Evolutionary conservation across 768 basidiomycete genomes (phyloP).

Genomic region (Atractiella rhizophila): DNA sequence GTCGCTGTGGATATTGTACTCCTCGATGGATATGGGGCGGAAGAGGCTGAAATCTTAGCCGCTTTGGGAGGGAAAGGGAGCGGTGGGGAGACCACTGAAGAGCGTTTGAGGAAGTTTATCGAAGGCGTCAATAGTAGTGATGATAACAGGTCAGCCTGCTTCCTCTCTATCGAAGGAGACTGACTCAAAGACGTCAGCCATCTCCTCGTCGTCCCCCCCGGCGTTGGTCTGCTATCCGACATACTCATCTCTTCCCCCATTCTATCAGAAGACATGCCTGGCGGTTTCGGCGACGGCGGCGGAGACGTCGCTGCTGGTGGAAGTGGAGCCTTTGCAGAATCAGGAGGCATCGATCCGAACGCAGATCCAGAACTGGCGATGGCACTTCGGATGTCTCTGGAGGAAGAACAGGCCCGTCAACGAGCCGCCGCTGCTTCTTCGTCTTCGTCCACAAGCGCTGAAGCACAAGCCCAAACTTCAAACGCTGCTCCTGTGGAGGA

Average conservation of each 20-base stretch:
- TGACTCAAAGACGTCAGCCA: conserved; percentile 32
- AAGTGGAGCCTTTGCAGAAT: conserved; percentile 36
- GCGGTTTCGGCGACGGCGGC: conserved; percentile 23
- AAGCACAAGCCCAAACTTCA: conserved; percentile 24
- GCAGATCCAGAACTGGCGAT: conserved; percentile 91
- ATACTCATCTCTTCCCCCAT: conserved; percentile 53
- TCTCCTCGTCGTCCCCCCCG: conserved; percentile 50
- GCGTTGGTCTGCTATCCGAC: conserved; percentile 45
- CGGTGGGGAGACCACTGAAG: conserved; percentile 32
- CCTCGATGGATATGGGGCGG: conserved; percentile 52
- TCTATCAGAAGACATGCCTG: conserved; percentile 36
- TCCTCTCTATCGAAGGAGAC: neutral
- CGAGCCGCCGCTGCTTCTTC: conserved; percentile 24
- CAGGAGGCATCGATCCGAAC: conserved; percentile 80
- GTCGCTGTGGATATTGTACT: conserved; percentile 76
- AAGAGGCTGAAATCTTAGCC: conserved; percentile 25
- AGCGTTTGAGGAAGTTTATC: conserved; percentile 50
- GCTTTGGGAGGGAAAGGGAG: neutral
- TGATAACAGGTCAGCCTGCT: conserved; percentile 36
- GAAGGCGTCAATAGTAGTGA: conserved; percentile 57
- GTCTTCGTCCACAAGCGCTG: conserved; percentile 20
- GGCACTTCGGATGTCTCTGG: conserved; percentile 92
- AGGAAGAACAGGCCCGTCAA: conserved; percentile 61
- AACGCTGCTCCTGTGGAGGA: conserved; percentile 22
- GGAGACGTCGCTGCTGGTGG: conserved; percentile 30